These are phyloP conservation scores for Tylopilus felleus DNA, from an alignment of 768 basidiomycete genomes.

Conservation along the genomic window DNA sequence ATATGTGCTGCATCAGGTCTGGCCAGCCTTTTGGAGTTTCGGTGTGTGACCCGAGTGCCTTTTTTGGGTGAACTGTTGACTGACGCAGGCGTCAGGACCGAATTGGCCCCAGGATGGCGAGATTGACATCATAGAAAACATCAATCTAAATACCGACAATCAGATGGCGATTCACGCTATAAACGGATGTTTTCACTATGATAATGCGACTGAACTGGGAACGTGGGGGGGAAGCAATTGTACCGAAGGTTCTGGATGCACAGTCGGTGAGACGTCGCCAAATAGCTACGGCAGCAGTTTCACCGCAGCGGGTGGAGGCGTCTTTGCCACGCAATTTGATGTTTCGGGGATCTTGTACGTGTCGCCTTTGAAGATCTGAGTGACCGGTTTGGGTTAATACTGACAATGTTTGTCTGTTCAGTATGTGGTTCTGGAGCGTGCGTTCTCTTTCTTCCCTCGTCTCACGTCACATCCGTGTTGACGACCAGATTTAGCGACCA, in stretches of 20 bases:
- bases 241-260: constrained; percentile 27
- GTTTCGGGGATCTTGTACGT: constrained; percentile 48
- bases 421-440: constrained; percentile 52
- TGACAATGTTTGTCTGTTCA: constrained; percentile 12
- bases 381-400: not conserved
- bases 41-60: constrained; percentile 12
- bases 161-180: constrained; percentile 57
- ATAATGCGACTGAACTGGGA: constrained; percentile 33
- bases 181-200: constrained; percentile 35
- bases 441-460: constrained; percentile 15
- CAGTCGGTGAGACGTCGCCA: constrained; percentile 27
- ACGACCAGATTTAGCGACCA: constrained; percentile 29
- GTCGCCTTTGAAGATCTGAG: not conserved
- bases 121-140: constrained; percentile 60
- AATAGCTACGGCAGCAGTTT: constrained; percentile 28
- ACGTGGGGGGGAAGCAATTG: constrained; percentile 23
- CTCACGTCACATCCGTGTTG: constrained; percentile 10
- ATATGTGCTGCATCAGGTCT: constrained; percentile 15
- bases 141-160: constrained; percentile 50
- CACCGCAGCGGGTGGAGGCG: constrained; percentile 47
- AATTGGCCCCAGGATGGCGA: constrained; percentile 49
- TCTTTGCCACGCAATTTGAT: constrained; percentile 70
- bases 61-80: not conserved
- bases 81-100: constrained; percentile 10
- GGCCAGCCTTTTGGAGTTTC: constrained; percentile 34